These are phyloP conservation scores for Ophiostoma australiae DNA, from an alignment of 2,329 filamentous ascomycete species.

Conservation along the genomic window DNA sequence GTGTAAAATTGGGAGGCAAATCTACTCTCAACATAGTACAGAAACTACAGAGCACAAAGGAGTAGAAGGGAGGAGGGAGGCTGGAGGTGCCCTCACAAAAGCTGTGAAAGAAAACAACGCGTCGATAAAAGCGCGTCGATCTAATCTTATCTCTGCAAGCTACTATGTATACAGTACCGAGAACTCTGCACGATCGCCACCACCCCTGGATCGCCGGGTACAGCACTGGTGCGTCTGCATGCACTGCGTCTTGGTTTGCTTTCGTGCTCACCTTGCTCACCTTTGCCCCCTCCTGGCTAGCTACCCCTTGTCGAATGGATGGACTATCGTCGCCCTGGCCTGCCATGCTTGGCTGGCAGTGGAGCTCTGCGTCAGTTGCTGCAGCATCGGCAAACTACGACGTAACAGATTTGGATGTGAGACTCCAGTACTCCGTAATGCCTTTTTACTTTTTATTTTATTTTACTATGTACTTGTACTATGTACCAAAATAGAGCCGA, in stretches of 20 bases:
- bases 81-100: neutral
- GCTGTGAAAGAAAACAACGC: neutral
- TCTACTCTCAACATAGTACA: no score
- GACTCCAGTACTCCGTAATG: neutral
- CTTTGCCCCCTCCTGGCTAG: neutral
- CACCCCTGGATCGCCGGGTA: slow-evolving; percentile 6
- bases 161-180: no score
- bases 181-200: neutral
- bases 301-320: neutral
- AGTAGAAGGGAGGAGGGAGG: neutral
- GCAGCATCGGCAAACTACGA: neutral
- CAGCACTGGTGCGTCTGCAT: neutral
- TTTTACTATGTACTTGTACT: no score
- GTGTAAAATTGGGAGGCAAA: neutral
- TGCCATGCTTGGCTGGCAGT: neutral
- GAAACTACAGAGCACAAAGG: neutral
- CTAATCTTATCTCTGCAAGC: slow-evolving; percentile 24
- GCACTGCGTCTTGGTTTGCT: neutral
- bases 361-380: neutral
- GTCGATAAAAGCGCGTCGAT: slow-evolving; percentile 20
- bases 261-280: neutral
- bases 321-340: neutral
- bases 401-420: neutral
- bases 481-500: neutral
- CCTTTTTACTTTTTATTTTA: no score